A percentile compares a stretch with the other conserved stretches of the same genome.
Evolutionary conservation across 176 grass and related monocot species (phyloP).

Genomic region (Eleusine indica): DNA sequence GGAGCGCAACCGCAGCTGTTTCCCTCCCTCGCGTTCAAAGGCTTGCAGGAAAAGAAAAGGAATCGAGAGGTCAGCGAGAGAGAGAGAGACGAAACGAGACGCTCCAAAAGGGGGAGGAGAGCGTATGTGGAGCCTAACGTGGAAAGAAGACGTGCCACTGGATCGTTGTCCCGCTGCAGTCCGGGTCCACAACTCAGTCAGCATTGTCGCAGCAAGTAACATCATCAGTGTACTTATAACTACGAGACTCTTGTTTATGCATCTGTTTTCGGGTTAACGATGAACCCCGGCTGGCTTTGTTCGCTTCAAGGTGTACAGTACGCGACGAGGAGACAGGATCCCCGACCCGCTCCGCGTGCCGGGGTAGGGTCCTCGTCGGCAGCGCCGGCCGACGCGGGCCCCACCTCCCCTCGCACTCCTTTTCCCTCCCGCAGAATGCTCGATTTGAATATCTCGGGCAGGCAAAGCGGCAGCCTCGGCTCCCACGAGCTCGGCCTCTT

Average conservation of each 20-base stretch:
- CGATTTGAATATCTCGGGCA: slow-evolving; percentile 14
- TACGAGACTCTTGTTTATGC: too few relatives aligned
- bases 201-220: too few relatives aligned
- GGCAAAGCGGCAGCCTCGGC: background rate
- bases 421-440: too few relatives aligned
- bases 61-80: too few relatives aligned
- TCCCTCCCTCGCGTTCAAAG: background rate
- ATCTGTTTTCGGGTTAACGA: background rate
- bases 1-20: too few relatives aligned
- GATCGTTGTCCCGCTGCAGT: too few relatives aligned
- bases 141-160: too few relatives aligned
- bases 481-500: background rate
- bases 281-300: background rate
- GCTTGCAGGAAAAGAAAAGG: background rate
- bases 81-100: too few relatives aligned
- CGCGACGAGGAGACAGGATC: slow-evolving; percentile 2
- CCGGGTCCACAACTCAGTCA: too few relatives aligned
- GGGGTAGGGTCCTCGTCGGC: slow-evolving; percentile 4
- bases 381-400: background rate
- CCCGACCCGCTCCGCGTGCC: slow-evolving; percentile 19
- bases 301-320: background rate
- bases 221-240: too few relatives aligned
- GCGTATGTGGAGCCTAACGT: too few relatives aligned
- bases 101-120: too few relatives aligned
- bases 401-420: background rate